A percentile compares a stretch with the other conserved stretches of the same genome.
These are phyloP conservation scores for Apophysomyces ossiformis DNA, from an alignment of 371 early-diverging fungal genomes.

Conservation along the genomic window DNA sequence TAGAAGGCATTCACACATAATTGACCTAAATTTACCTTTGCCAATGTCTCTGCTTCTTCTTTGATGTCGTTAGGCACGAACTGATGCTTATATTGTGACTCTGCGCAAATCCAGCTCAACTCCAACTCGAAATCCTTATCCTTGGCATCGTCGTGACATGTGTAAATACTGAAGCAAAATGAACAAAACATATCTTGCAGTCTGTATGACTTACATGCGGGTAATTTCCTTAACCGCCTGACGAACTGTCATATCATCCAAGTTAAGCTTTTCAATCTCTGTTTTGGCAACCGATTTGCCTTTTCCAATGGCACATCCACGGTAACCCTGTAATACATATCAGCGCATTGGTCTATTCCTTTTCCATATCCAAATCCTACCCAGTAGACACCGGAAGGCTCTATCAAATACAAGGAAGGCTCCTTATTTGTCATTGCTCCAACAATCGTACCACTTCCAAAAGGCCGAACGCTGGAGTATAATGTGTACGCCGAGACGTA, in stretches of 20 bases:
- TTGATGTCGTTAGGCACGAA: slow-evolving; percentile 88
- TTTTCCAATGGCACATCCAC: slow-evolving; percentile 95
- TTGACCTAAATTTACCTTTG: slow-evolving; percentile 59
- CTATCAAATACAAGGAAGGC: slow-evolving; percentile 92
- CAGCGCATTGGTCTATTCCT: background rate
- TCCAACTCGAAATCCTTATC: slow-evolving; percentile 98
- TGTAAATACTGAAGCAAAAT: slow-evolving; percentile 71
- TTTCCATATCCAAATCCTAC: slow-evolving; percentile 45
- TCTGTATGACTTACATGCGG: slow-evolving; percentile 74
- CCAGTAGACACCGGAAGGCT: slow-evolving; percentile 97
- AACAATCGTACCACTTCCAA: slow-evolving; percentile 87
- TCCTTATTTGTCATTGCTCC: slow-evolving; percentile 74
- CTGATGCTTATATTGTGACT: slow-evolving; percentile 77
- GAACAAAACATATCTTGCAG: background rate
- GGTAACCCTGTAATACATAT: slow-evolving; percentile 75
- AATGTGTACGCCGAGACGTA: slow-evolving; percentile 96
- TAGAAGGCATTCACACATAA: slow-evolving; percentile 1
- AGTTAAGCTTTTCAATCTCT: slow-evolving; percentile 94
- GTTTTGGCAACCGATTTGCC: slow-evolving; percentile 97
- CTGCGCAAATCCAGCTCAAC: slow-evolving; percentile 94
- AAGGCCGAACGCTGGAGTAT: slow-evolving; percentile 98
- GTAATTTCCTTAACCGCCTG: slow-evolving; percentile 96
- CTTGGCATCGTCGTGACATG: slow-evolving; percentile 96
- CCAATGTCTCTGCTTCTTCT: slow-evolving; percentile 84
- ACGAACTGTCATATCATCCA: slow-evolving; percentile 81